A percentile compares a stretch with the other conserved stretches of the same genome.
These are phyloP conservation scores for Coniochaeta sp. DNA, from an alignment of 2,329 filamentous ascomycete genomes.

Conservation along the genomic window DNA sequence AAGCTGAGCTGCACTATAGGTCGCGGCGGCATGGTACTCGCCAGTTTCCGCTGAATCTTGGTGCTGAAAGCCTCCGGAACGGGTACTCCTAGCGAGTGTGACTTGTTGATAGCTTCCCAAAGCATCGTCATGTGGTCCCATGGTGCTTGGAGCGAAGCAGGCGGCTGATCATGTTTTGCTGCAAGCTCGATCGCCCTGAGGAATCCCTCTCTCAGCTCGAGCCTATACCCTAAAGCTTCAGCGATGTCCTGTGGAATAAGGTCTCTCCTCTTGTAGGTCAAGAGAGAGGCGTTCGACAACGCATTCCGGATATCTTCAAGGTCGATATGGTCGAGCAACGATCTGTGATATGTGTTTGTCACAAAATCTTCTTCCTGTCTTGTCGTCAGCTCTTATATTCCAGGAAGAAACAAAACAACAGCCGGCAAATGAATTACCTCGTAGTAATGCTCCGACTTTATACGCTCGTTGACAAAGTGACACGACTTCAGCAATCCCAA, in stretches of 20 bases:
- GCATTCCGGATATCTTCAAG: slow-evolving; percentile 45
- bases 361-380: slow-evolving; percentile 89
- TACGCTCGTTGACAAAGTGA: slow-evolving; percentile 66
- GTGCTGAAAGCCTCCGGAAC: slow-evolving; percentile 78
- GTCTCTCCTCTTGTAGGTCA: slow-evolving; percentile 53
- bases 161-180: slow-evolving; percentile 33
- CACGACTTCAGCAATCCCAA: slow-evolving; percentile 78
- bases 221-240: slow-evolving; percentile 53
- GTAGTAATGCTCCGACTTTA: slow-evolving; percentile 81
- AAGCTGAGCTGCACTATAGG: slow-evolving; percentile 76
- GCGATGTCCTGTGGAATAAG: slow-evolving; percentile 54
- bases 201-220: slow-evolving; percentile 60
- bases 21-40: slow-evolving; percentile 87
- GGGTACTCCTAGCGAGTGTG: slow-evolving; percentile 52
- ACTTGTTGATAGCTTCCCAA: slow-evolving; percentile 49
- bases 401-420: neutral
- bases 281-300: slow-evolving; percentile 44
- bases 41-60: slow-evolving; percentile 84
- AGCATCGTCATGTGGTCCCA: slow-evolving; percentile 43
- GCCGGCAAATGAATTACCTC: slow-evolving; percentile 51
- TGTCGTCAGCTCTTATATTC: slow-evolving; percentile 1
- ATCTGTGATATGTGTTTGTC: slow-evolving; percentile 79
- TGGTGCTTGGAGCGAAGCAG: slow-evolving; percentile 37
- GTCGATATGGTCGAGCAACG: slow-evolving; percentile 60
- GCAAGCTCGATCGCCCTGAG: slow-evolving; percentile 45